phyloP scores from a whole-genome alignment of 2,329 filamentous ascomycete genomes.

The Phaeomoniella chlamydospora region DNA sequence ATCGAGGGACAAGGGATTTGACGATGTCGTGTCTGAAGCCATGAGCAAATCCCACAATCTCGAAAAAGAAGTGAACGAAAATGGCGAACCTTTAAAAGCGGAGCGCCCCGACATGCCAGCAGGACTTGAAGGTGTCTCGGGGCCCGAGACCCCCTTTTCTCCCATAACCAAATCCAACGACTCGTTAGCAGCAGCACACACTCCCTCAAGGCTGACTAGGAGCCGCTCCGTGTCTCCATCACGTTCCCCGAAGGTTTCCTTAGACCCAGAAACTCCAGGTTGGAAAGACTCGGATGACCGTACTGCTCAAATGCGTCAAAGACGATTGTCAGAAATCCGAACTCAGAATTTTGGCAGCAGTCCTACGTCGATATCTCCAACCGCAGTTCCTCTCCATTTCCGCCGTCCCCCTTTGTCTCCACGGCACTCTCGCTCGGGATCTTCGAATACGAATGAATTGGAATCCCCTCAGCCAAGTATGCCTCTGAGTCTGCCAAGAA shows the following conservation, averaged over 20 bases:
- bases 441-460: slow-evolving; percentile 21
- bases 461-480: slow-evolving; percentile 20
- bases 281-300: not conserved
- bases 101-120: slow-evolving; percentile 43
- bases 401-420: slow-evolving; percentile 34
- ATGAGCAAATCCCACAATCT: slow-evolving; percentile 17
- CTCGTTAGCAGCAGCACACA: not conserved
- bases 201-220: slow-evolving; percentile 6
- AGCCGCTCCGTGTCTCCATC: slow-evolving; percentile 21
- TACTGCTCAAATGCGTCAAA: slow-evolving; percentile 1
- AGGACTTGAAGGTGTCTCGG: slow-evolving; percentile 28
- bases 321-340: slow-evolving; percentile 8
- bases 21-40: slow-evolving; percentile 10
- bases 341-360: slow-evolving; percentile 7
- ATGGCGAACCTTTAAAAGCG: slow-evolving; percentile 46
- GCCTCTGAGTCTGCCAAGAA: slow-evolving; percentile 20
- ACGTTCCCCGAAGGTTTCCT: slow-evolving; percentile 6
- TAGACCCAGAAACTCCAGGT: not conserved
- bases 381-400: slow-evolving; percentile 42
- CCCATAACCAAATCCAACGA: slow-evolving; percentile 1
- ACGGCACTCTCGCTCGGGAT: slow-evolving; percentile 23
- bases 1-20: slow-evolving; percentile 1
- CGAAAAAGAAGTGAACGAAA: slow-evolving; percentile 13
- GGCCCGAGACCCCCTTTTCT: slow-evolving; percentile 13
- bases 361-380: slow-evolving; percentile 28